Conservation (phyloP, 352 stramenopile genomes). For the Aphanomyces invadans region DNA sequence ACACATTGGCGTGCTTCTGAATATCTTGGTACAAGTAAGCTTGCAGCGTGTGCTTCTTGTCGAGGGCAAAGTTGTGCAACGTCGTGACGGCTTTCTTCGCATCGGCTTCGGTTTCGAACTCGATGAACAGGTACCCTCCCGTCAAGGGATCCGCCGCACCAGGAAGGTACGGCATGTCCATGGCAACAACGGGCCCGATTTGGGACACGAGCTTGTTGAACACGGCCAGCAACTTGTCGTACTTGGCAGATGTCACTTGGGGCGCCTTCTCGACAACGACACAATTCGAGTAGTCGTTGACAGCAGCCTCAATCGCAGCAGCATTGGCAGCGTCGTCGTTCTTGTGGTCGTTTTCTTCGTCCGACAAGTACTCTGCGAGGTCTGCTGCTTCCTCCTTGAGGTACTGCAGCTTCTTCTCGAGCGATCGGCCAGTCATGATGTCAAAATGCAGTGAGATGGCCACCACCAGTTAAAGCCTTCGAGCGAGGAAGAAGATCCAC, state of each 20-base stretch:
- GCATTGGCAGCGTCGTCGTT: constrained; percentile 49
- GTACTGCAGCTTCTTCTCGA: constrained; percentile 67
- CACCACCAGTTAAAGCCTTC: not conserved
- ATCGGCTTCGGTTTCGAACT: constrained; percentile 67
- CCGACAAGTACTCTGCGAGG: constrained; percentile 73
- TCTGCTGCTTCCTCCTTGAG: constrained; percentile 65
- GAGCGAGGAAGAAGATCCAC: too few species aligned
- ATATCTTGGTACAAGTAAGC: constrained; percentile 90
- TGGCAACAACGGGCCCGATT: constrained; percentile 62
- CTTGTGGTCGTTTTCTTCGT: constrained; percentile 61
- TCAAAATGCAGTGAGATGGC: too few species aligned
- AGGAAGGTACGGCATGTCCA: constrained; percentile 64
- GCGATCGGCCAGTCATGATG: constrained; percentile 52
- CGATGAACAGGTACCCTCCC: constrained; percentile 73
- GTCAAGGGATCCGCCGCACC: constrained; percentile 38
- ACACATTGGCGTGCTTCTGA: constrained; percentile 63
- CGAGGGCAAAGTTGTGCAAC: constrained; percentile 86
- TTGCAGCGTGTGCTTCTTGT: constrained; percentile 96
- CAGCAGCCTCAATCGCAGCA: constrained; percentile 68
- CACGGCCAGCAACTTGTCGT: constrained; percentile 75
- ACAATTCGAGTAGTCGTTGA: constrained; percentile 70
- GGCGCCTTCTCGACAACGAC: constrained; percentile 75
- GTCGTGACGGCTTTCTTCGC: constrained; percentile 72
- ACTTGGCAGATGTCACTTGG: constrained; percentile 64
- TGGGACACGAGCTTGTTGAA: constrained; percentile 85